Percentiles rank a stretch among this genome's conserved stretches.
Conservation (phyloP, 2,329 filamentous ascomycete genomes). For the Ascochyta clinopodiicola region DNA sequence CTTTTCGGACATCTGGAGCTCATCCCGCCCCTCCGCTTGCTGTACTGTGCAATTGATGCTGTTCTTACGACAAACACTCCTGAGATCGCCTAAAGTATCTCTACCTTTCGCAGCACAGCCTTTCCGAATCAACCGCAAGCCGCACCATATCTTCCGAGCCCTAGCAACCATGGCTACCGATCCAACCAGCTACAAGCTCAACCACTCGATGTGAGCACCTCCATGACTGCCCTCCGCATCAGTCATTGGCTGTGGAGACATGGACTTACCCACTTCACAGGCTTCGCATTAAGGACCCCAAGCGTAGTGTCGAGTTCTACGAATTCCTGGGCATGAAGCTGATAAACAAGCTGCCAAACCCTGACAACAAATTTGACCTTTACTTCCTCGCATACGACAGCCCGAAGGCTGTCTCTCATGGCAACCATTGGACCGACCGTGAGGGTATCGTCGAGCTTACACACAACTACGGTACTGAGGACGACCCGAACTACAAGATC, state of each 20-base stretch:
- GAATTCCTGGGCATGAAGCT: conserved; percentile 87
- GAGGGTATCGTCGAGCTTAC: conserved; percentile 89
- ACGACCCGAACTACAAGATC: conserved; percentile 78
- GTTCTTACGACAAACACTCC: conserved; percentile 24
- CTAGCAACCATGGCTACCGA: conserved; percentile 63
- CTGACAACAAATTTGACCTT: conserved; percentile 90
- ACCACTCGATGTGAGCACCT: conserved; percentile 60
- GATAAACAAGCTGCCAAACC: conserved; percentile 80
- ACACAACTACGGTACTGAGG: conserved; percentile 87
- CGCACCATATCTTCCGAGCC: conserved; percentile 25
- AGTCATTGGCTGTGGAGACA: conserved; percentile 9
- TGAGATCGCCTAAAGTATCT: conserved; percentile 13
- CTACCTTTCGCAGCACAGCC: conserved; percentile 13
- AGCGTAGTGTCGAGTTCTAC: conserved; percentile 86
- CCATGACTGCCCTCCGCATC: conserved; percentile 11
- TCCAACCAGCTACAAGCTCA: conserved; percentile 68
- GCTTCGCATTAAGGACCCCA: conserved; percentile 90
- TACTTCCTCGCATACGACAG: conserved; percentile 94
- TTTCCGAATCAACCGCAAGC: conserved; percentile 14
- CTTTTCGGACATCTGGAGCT: conserved; percentile 45
- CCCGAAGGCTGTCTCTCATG: conserved; percentile 74
- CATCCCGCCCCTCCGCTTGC: conserved; percentile 12
- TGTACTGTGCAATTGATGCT: conserved; percentile 32
- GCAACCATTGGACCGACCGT: conserved; percentile 78
- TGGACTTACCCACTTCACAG: conserved; percentile 17